phyloP scores from a whole-genome alignment of 345 rosid species.

The Pseudoturritis turrita region DNA sequence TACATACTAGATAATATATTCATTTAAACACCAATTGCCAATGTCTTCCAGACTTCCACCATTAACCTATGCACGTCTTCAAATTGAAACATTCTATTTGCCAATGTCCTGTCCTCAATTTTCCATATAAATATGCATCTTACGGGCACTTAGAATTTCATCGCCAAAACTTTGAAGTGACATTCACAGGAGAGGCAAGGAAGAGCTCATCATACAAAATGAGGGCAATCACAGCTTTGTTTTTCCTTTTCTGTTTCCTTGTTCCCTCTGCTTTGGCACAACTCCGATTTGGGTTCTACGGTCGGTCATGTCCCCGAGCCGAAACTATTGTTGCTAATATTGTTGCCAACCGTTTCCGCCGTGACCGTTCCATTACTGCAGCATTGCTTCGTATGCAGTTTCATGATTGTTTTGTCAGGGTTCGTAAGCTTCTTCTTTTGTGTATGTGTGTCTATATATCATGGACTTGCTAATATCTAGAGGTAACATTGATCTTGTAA shows the following conservation, averaged over 20 bases:
- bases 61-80: not conserved
- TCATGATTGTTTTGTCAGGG: conserved; percentile 77
- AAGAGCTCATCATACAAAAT: conserved; percentile 1
- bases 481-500: not conserved
- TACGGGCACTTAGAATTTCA: not conserved
- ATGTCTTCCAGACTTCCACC: not conserved
- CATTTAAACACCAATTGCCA: not conserved
- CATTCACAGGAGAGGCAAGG: not conserved
- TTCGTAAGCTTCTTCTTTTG: conserved; percentile 22
- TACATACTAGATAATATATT: not conserved
- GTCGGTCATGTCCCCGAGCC: conserved; percentile 48
- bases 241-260: conserved; percentile 21
- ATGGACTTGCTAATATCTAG: not conserved
- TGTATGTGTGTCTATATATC: not conserved
- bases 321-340: conserved; percentile 45
- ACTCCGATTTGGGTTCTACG: conserved; percentile 51
- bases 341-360: conserved; percentile 37
- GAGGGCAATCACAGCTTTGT: conserved; percentile 17
- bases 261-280: conserved; percentile 40
- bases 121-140: conserved; percentile 14
- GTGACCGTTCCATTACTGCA: conserved; percentile 44
- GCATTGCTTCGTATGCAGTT: conserved; percentile 86
- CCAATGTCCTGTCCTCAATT: not conserved
- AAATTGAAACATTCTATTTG: not conserved
- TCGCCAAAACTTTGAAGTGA: not conserved